A percentile compares a stretch with the other conserved stretches of the same genome.
phyloP scores from a whole-genome alignment of 306 rosid species.

The Coriaria nepalensis region DNA sequence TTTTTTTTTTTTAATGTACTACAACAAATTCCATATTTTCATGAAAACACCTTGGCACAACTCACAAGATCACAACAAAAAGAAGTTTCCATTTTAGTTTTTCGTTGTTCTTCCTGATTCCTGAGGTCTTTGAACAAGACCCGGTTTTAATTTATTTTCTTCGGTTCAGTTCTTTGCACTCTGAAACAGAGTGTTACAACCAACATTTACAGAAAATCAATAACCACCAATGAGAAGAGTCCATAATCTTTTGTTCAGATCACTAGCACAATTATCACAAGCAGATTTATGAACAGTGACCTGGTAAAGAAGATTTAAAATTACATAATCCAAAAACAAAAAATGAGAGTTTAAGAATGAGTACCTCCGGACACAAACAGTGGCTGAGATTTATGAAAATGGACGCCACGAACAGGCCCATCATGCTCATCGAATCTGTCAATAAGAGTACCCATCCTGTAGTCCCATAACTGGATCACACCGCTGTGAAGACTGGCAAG shows the following conservation, averaged over 20 bases:
- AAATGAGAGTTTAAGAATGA: background rate
- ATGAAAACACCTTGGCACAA: background rate
- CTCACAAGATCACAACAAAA: background rate
- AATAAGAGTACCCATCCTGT: constrained; percentile 92
- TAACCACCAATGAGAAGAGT: too few relatives aligned
- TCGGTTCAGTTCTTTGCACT: background rate
- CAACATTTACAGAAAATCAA: background rate
- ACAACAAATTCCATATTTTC: too few relatives aligned
- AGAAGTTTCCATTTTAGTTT: too few relatives aligned
- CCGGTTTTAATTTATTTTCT: background rate
- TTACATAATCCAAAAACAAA: background rate
- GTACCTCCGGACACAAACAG: constrained; percentile 92
- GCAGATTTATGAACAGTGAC: background rate
- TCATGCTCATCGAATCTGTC: constrained; percentile 96
- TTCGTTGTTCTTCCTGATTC: too few relatives aligned
- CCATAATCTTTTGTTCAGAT: too few relatives aligned
- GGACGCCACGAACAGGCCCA: constrained; percentile 95
- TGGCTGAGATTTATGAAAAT: constrained; percentile 94
- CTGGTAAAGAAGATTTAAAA: background rate
- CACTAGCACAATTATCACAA: too few relatives aligned
- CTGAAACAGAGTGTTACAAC: background rate
- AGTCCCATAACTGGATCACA: constrained; percentile 99
- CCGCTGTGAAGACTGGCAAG: constrained; percentile 99
- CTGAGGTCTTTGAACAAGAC: background rate
- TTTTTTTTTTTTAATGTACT: background rate